phyloP scores from a whole-genome alignment of 1,139 yeast genomes.

The Candida anutae region DNA sequence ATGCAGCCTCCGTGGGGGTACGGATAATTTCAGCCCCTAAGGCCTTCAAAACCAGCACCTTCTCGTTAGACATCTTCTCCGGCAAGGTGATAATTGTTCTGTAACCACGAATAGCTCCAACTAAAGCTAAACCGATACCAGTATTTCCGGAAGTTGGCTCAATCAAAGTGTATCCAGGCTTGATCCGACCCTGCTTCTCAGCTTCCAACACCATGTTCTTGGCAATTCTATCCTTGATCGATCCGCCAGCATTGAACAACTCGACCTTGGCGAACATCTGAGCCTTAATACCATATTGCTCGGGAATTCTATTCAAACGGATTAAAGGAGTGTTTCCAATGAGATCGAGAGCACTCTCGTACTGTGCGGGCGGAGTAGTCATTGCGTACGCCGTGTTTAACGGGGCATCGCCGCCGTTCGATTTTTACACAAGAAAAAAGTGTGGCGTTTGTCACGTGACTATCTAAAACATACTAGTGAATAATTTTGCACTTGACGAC shows the following conservation, averaged over 20 bases:
- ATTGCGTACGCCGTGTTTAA: neutral
- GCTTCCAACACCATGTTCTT: constrained; percentile 75
- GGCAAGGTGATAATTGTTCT: constrained; percentile 85
- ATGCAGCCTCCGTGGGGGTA: constrained; percentile 90
- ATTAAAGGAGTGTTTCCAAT: constrained; percentile 84
- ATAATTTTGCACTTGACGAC: constrained; percentile 66
- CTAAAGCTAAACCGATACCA: constrained; percentile 82
- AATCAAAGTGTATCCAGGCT: constrained; percentile 79
- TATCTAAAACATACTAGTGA: too few species aligned
- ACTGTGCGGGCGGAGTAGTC: constrained; percentile 22
- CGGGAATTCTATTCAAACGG: constrained; percentile 68
- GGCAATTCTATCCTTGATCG: constrained; percentile 61
- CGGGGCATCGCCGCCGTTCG: too few species aligned
- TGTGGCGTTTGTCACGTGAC: too few species aligned
- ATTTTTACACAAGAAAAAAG: too few species aligned
- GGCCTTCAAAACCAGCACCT: constrained; percentile 82
- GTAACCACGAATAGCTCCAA: constrained; percentile 84
- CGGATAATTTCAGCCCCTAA: constrained; percentile 87
- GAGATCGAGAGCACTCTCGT: constrained; percentile 46
- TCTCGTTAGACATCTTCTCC: constrained; percentile 89
- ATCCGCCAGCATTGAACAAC: constrained; percentile 63
- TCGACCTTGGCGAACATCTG: constrained; percentile 53
- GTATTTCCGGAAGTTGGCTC: constrained; percentile 90
- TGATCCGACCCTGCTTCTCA: constrained; percentile 68
- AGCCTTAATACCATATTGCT: constrained; percentile 67